A percentile compares a stretch with the other conserved stretches of the same genome.
Evolutionary conservation across 495 filamentous ascomycete species (phyloP).

Genomic region (Daldinia grandis): DNA sequence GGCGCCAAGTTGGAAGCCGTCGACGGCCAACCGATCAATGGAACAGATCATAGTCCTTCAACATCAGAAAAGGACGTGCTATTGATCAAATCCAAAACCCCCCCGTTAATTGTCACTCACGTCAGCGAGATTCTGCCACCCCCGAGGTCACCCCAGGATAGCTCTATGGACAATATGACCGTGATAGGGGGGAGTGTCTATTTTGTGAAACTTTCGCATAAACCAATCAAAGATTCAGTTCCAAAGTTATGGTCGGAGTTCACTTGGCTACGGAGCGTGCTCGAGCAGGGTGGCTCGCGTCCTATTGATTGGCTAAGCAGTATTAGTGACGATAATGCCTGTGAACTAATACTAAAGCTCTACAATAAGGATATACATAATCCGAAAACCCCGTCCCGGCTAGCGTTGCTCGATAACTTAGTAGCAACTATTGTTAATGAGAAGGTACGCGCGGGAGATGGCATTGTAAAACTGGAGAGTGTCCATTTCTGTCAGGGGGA

Average conservation of each 20-base stretch:
- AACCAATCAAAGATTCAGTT: background rate
- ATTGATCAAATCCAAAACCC: background rate
- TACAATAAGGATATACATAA: background rate
- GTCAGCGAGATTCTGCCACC: background rate
- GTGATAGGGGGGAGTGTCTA: background rate
- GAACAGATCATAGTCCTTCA: background rate
- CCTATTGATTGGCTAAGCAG: background rate
- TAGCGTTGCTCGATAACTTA: background rate
- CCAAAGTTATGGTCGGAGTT: background rate
- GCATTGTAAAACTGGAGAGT: background rate
- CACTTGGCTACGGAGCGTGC: background rate
- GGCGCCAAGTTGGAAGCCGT: background rate
- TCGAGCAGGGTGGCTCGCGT: background rate
- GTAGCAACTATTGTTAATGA: background rate
- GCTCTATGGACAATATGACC: background rate
- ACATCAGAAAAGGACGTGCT: background rate
- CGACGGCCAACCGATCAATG: background rate
- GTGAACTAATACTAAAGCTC: background rate
- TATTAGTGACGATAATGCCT: background rate
- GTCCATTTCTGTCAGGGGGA: background rate
- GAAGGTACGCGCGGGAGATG: constrained; percentile 1
- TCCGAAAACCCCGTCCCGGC: background rate
- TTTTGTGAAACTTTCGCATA: background rate
- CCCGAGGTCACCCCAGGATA: background rate
- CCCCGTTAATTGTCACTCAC: background rate